These are phyloP conservation scores for Colletotrichum liriopes DNA, from an alignment of 2,329 filamentous ascomycete genomes.

Conservation along the genomic window DNA sequence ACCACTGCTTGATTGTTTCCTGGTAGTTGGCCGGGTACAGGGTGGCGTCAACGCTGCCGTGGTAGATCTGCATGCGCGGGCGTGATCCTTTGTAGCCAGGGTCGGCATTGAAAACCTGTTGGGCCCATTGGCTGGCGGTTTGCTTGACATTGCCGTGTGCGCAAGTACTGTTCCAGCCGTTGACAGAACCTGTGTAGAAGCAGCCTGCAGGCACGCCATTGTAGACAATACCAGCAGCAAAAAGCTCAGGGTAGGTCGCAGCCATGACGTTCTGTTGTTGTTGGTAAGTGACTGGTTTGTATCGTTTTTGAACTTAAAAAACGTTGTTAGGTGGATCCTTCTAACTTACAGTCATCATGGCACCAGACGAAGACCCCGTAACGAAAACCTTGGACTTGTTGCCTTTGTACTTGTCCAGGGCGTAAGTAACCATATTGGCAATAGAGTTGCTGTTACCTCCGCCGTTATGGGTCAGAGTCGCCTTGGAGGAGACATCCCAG, in stretches of 20 bases:
- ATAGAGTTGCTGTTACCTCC: conserved; percentile 67
- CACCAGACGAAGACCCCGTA: conserved; percentile 53
- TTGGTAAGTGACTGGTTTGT: neutral
- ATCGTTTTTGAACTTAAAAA: neutral
- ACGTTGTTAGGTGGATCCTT: neutral
- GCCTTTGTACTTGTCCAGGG: conserved; percentile 64
- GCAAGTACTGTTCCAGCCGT: conserved; percentile 69
- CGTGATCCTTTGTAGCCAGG: conserved; percentile 64
- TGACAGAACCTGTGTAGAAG: conserved; percentile 61
- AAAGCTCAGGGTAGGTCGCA: conserved; percentile 66
- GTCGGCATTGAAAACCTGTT: conserved; percentile 62
- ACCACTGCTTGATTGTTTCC: conserved; percentile 72
- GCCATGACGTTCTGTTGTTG: neutral
- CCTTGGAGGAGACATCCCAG: conserved; percentile 72
- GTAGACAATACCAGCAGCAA: conserved; percentile 66
- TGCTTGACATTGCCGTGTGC: conserved; percentile 63
- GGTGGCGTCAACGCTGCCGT: conserved; percentile 66
- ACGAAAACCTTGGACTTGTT: conserved; percentile 64
- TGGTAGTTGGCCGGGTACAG: conserved; percentile 69
- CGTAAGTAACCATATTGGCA: conserved; percentile 68
- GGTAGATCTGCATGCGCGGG: conserved; percentile 73
- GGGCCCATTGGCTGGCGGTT: conserved; percentile 59
- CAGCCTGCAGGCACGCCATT: conserved; percentile 70
- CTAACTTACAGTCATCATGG: conserved; percentile 38
- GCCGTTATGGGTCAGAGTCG: conserved; percentile 64